Evolutionary conservation across 139 green algal genomes (phyloP), one percentile per base, ranked within the genome.

Genomic region (Auxenochlorella pyrenoidosa): DNA sequence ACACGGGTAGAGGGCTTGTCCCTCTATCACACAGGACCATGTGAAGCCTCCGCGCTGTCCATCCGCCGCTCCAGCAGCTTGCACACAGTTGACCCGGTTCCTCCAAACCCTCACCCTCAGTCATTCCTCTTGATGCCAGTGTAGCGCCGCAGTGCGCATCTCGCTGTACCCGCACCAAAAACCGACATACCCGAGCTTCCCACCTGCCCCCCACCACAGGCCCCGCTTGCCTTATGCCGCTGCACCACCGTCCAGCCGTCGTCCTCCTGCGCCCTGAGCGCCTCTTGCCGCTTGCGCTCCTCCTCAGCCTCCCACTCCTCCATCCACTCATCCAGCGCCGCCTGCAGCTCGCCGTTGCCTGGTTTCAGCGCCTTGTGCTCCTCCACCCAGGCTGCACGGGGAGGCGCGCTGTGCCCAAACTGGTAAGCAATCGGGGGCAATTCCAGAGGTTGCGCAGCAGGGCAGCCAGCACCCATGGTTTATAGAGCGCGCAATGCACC

Each of bases 241-340:
- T 92, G 86, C n/a, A 97, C 95, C 51, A 97, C 93, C 2, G 95
- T 97, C 95, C 95, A 97, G 19, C 95, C 95, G 54, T 97, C 94
- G 30, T 93, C 94, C 32, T 79, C 90, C 84, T 91, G 94, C 88
- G 76, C 91, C 88, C 43, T 77, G 81, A 89, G 84, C 82, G 89
- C 89, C 66, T 83, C 75, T 38, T 89, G 83, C 38, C 77, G 85
- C 81, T 86, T 75, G 15, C 51, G 40, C 78, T 88, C 90, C 82
- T 96, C 92, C 40, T 88, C 88, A 40, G 77, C 91, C 63, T 97
- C 95, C 89, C 91, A 93, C 6, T 87, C 77, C 24, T 90, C 93
- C 81, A 94, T 93, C 94, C 94, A 97, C 70, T 89, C 90, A 54
- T 97, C 94, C 28, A 97, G 83, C 89, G 94, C 84, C 59, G 63